These are phyloP conservation scores for Thraustochytrium striatum DNA, from an alignment of 352 stramenopile species.

Conservation along the genomic window DNA sequence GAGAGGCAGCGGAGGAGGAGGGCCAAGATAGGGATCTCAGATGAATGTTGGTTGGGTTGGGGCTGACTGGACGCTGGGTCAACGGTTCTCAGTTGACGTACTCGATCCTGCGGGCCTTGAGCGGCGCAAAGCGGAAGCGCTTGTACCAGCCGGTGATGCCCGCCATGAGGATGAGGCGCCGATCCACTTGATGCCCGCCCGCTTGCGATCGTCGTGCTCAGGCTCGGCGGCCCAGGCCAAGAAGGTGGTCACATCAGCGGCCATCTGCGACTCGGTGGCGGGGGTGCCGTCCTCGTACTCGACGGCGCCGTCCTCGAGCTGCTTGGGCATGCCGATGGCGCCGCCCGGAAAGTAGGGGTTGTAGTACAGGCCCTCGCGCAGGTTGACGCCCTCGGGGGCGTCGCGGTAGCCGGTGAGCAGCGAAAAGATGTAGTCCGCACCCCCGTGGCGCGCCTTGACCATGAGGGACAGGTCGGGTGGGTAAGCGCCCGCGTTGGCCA, in stretches of 20 bases:
- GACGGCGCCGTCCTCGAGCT: conserved; percentile 91
- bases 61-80: background rate
- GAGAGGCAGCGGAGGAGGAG: too few relatives aligned
- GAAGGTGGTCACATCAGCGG: conserved; percentile 94
- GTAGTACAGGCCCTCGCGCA: conserved; percentile 86
- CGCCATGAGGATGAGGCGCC: conserved; percentile 81
- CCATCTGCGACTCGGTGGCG: conserved; percentile 95
- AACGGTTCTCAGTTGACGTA: conserved; percentile 44
- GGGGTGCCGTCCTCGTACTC: conserved; percentile 95
- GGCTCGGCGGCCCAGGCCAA: conserved; percentile 93
- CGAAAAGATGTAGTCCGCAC: conserved; percentile 94
- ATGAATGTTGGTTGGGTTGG: too few relatives aligned
- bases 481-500: conserved; percentile 93
- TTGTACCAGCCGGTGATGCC: conserved; percentile 96
- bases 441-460: conserved; percentile 89
- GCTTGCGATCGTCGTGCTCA: conserved; percentile 96
- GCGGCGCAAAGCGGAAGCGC: conserved; percentile 90
- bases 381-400: conserved; percentile 69
- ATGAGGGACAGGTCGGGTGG: conserved; percentile 96
- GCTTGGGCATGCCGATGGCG: conserved; percentile 96
- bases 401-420: conserved; percentile 96
- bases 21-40: too few relatives aligned
- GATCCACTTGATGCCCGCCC: conserved; percentile 89
- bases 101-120: conserved; percentile 96
- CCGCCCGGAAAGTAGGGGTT: conserved; percentile 97